Evolutionary conservation across 495 filamentous ascomycete species (phyloP).

Genomic region (Xylona heveae): DNA sequence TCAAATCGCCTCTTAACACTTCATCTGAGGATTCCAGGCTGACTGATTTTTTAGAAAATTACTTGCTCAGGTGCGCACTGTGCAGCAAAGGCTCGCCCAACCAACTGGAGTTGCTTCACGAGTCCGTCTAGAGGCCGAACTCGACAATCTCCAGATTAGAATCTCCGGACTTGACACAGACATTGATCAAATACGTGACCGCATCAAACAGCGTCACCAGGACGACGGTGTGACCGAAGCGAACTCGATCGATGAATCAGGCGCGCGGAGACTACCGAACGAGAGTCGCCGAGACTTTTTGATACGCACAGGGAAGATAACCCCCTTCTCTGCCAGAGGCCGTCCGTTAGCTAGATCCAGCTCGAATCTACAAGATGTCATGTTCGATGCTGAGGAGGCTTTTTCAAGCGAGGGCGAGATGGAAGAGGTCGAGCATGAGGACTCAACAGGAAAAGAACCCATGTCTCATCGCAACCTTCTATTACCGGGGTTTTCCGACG

Average conservation of each 20-base stretch:
- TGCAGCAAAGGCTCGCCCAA: slow-evolving; percentile 27
- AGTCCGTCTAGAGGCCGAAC: slow-evolving; percentile 34
- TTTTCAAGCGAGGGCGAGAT: slow-evolving; percentile 33
- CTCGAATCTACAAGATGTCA: slow-evolving; percentile 43
- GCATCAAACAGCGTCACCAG: slow-evolving; percentile 51
- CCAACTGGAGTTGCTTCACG: slow-evolving; percentile 24
- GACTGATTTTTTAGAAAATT: slow-evolving; percentile 17
- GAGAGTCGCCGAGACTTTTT: slow-evolving; percentile 78
- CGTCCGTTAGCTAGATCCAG: slow-evolving; percentile 28
- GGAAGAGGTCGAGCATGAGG: slow-evolving; percentile 16
- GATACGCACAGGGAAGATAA: slow-evolving; percentile 92
- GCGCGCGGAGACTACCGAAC: slow-evolving; percentile 39
- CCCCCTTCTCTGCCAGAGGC: slow-evolving; percentile 63
- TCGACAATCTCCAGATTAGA: slow-evolving; percentile 36
- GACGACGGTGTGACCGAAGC: slow-evolving; percentile 21
- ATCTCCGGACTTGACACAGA: slow-evolving; percentile 42
- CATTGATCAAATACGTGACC: slow-evolving; percentile 50
- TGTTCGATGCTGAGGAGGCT: slow-evolving; percentile 56
- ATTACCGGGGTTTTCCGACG: slow-evolving; percentile 53
- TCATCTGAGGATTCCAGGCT: slow-evolving; percentile 1
- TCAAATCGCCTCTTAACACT: background rate
- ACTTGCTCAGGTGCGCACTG: slow-evolving; percentile 23
- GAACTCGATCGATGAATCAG: slow-evolving; percentile 12
- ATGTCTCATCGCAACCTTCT: slow-evolving; percentile 65
- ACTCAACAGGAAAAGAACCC: slow-evolving; percentile 19